phyloP scores from a whole-genome alignment of 805 yeast species.

The Brettanomyces bruxellensis region DNA sequence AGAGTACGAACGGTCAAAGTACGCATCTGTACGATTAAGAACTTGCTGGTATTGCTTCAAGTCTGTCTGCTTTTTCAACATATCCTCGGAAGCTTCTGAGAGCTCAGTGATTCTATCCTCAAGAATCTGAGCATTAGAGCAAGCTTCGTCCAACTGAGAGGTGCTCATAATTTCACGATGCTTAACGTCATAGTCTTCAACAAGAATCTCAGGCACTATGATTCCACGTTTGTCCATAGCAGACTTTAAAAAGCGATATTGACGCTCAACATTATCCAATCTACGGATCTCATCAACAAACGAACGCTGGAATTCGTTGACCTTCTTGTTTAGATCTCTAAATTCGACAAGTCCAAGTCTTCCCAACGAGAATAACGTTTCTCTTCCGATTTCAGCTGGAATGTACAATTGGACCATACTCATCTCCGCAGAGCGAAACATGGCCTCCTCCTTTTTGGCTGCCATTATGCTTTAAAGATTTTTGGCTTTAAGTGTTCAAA shows the following conservation, averaged over 20 bases:
- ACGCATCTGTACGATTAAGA: conserved; percentile 38
- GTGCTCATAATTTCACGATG: conserved; percentile 17
- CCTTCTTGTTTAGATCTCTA: conserved; percentile 78
- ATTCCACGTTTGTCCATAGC: conserved; percentile 36
- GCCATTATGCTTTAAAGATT: background rate
- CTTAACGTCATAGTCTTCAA: conserved; percentile 13
- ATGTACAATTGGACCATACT: conserved; percentile 84
- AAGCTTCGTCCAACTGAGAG: conserved; percentile 60
- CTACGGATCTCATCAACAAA: conserved; percentile 83
- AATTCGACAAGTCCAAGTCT: conserved; percentile 80
- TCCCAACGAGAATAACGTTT: conserved; percentile 79
- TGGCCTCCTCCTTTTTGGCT: conserved; percentile 3
- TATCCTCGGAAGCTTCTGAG: conserved; percentile 55
- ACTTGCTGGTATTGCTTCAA: conserved; percentile 68
- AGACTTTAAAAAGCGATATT: conserved; percentile 47
- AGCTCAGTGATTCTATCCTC: conserved; percentile 72
- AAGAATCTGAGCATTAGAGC: conserved; percentile 50
- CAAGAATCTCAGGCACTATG: conserved; percentile 12
- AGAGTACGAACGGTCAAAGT: conserved; percentile 26
- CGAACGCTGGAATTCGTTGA: conserved; percentile 81
- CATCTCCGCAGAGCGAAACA: conserved; percentile 88
- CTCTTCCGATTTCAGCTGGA: conserved; percentile 84
- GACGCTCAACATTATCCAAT: conserved; percentile 84
- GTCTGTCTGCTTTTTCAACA: conserved; percentile 53
- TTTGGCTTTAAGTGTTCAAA: background rate